Evolutionary conservation across 2,329 filamentous ascomycete species (phyloP), one percentile per base, ranked within the genome.

Genomic region (Allantophomopsis lycopodina): DNA sequence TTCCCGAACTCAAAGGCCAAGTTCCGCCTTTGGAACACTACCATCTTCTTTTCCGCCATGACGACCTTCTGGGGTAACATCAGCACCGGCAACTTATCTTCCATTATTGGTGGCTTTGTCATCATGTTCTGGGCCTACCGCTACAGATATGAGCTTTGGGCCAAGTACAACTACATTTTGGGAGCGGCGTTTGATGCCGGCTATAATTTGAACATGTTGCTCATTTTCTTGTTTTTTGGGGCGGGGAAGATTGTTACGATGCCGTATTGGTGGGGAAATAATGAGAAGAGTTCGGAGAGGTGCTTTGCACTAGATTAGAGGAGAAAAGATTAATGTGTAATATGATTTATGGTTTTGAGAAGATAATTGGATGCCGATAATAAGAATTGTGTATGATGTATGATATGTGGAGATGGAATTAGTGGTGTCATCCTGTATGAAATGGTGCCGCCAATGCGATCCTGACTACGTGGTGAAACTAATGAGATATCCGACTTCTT

Each of bases 181-280:
- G 73, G 71, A 0, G 73, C 73, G 1, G 73, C 73, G 1, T 72
- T 76, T 47, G 73, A 78, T 52, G 71, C 73, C 0, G 73, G 71
- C 0, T 78, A 74, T 50, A 78, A 78, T 50, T 57, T 77, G 15
- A 74, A 75, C 45, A 65, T 76, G 64, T 47, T 79, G 43, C 57
- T 77, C 14, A 67, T 76, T n/a, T 78, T 77, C 51, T 50, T 77
- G 42, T 69, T 68, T 44, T 74, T 77, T 46, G 68, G 71, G 1
- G 65, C 67, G 6, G 71, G 64, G 1, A 75, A 69, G 57, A 60
- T 71, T 23, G 56, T 76, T 7, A 60, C 55, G 13, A 77, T 77
- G 73, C 71, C 72, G n/a, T 52, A 72, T 44, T 78, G 74, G 74
- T 78, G 73, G 71, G 73, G 73, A 0, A 78, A 78, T 48, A 67